A percentile compares a stretch with the other conserved stretches of the same genome.
Evolutionary conservation across 352 stramenopile species (phyloP).

Genomic region (Globisporangium iwayamae): DNA sequence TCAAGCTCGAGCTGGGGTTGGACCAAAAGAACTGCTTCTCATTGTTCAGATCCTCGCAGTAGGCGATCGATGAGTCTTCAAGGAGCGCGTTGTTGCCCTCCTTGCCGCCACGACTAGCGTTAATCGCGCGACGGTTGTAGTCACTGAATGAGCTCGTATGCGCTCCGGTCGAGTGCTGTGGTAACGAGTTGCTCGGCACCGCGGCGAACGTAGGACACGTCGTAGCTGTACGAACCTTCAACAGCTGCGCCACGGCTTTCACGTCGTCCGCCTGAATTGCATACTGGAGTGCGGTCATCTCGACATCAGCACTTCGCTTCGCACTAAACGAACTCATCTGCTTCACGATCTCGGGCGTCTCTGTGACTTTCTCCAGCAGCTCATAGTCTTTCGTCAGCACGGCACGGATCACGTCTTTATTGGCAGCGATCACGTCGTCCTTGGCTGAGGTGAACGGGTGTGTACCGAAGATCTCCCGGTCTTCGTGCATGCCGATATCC

Average conservation of each 20-base stretch:
- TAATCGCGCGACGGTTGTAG: conserved; percentile 78
- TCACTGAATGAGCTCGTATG: conserved; percentile 76
- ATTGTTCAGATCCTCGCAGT: conserved; percentile 1
- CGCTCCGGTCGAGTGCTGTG: conserved; percentile 63
- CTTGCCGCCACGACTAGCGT: conserved; percentile 69
- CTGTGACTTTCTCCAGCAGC: conserved; percentile 56
- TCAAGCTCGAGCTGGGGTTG: conserved; percentile 35
- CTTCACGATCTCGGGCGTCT: conserved; percentile 35
- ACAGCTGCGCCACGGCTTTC: conserved; percentile 32
- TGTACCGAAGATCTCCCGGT: conserved; percentile 44
- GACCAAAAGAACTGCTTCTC: conserved; percentile 38
- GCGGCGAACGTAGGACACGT: conserved; percentile 35
- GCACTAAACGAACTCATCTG: conserved; percentile 51
- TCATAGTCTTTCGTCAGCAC: conserved; percentile 68
- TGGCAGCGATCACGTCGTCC: conserved; percentile 47
- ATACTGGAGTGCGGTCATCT: conserved; percentile 49
- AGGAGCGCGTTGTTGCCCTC: conserved; percentile 78
- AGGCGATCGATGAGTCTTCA: conserved; percentile 22
- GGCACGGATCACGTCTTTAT: conserved; percentile 64
- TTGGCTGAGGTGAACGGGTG: conserved; percentile 35
- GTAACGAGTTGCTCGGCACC: conserved; percentile 45
- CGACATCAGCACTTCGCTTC: conserved; percentile 38
- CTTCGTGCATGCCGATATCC: conserved; percentile 45
- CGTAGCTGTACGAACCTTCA: conserved; percentile 29
- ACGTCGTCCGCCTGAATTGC: conserved; percentile 63